Base-by-base conservation (phyloP, 1,284 basidiomycete genomes). In the Ganoderma sinense region DNA sequence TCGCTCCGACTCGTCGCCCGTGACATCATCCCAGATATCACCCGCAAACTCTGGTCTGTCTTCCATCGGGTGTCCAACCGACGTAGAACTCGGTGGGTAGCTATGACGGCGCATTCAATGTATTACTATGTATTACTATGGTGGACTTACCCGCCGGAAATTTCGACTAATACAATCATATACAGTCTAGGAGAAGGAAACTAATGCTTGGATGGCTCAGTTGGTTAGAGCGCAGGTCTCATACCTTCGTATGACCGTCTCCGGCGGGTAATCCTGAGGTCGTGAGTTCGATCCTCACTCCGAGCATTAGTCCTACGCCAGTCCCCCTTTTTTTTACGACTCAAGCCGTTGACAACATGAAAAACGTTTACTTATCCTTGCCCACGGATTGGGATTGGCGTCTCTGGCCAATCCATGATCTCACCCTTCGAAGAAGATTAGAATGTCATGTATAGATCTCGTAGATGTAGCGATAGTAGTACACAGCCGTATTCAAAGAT, bases 171-270 rank as follows among this genome's bases (percentile, higher is more conserved):
- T n/a, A n/a, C n/a, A n/a, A n/a, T n/a, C n/a, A n/a, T n/a, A n/a
- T n/a, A n/a, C n/a, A n/a, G n/a, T n/a, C n/a, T n/a, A n/a, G n/a
- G n/a, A n/a, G n/a, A n/a, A n/a, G n/a, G n/a, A n/a, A n/a, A n/a
- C n/a, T n/a, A 41, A 41, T 51, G 71, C 71, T 73, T 71, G 72
- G 72, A 73, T 73, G 72, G 72, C 71, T 73, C 69, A 73, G 71
- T 36, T 73, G 69, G 69, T 69, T 70, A 73, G 71, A 73, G 71
- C 71, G 67, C 72, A 73, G 72, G 69, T 73, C 69, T 71, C 69
- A 71, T 68, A 71, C 65, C 20, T 18, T 0, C 1, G 64, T 73
- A 69, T 70, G 72, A 73, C 72, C 72, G 45, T 51, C 2, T 11
- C 4, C 5, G 66, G 58, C 59, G 68, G 71, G 68, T 2, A 72